These are phyloP conservation scores for Laetiporus sulphureus DNA, from an alignment of 1,284 basidiomycete species.

Conservation along the genomic window DNA sequence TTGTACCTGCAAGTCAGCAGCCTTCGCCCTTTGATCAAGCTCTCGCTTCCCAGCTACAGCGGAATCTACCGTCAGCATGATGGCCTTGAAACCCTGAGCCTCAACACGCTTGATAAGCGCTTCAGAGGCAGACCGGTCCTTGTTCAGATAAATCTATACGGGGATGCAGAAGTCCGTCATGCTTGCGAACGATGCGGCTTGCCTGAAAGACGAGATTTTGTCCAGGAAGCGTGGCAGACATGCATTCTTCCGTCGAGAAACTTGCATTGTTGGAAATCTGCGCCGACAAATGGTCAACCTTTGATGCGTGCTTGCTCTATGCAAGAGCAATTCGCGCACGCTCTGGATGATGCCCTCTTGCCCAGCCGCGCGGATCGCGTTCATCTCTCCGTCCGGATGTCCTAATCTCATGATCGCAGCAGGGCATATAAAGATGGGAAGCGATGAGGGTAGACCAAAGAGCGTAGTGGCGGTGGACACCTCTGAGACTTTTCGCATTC, in stretches of 20 bases:
- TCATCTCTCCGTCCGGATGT: constrained; percentile 58
- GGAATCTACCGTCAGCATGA: constrained; percentile 90
- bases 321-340: constrained; percentile 28
- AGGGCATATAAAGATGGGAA: constrained; percentile 49
- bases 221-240: constrained; percentile 37
- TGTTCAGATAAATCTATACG: constrained; percentile 44
- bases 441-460: constrained; percentile 32
- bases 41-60: constrained; percentile 84
- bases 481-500: constrained; percentile 27
- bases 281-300: not conserved
- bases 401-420: constrained; percentile 58
- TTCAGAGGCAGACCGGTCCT: constrained; percentile 47
- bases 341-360: constrained; percentile 54
- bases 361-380: constrained; percentile 49
- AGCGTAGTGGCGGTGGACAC: constrained; percentile 32
- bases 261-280: constrained; percentile 46
- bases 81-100: constrained; percentile 70
- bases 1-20: constrained; percentile 59
- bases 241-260: constrained; percentile 51
- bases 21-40: constrained; percentile 61
- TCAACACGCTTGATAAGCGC: constrained; percentile 71
- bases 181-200: not conserved
- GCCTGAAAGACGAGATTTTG: constrained; percentile 47
- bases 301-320: not conserved
- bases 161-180: not conserved